These are phyloP conservation scores for Bruguiera hainesii DNA, from an alignment of 441 rosid genomes.

Conservation along the genomic window DNA sequence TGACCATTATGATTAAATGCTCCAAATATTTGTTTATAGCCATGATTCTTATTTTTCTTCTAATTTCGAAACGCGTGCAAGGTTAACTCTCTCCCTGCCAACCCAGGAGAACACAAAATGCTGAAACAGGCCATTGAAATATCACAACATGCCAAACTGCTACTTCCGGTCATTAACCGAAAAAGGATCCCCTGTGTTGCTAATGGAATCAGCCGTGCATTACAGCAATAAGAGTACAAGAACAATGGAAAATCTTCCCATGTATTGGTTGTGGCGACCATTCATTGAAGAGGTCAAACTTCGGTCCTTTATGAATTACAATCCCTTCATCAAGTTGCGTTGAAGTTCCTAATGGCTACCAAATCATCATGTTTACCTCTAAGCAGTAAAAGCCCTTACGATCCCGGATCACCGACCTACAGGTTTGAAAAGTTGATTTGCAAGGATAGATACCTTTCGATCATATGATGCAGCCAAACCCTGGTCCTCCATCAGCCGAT, in stretches of 20 bases:
- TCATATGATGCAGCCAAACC: conserved; percentile 42
- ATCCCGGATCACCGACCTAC: conserved; percentile 1
- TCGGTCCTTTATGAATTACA: conserved; percentile 8
- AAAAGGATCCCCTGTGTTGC: neutral
- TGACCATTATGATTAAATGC: no score
- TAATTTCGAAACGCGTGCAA: no score
- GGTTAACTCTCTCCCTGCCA: no score
- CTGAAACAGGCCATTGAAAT: neutral
- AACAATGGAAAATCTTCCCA: conserved; percentile 3
- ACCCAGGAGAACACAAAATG: neutral
- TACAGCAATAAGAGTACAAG: neutral
- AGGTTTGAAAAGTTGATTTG: conserved; percentile 21
- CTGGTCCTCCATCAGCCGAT: conserved; percentile 49
- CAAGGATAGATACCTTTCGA: conserved; percentile 27
- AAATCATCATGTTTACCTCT: conserved; percentile 9
- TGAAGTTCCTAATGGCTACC: neutral
- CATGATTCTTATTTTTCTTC: no score
- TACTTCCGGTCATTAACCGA: neutral
- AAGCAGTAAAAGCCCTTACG: conserved; percentile 6
- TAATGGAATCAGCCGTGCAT: conserved; percentile 13
- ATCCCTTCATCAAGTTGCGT: neutral
- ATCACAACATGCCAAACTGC: neutral
- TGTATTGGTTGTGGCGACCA: neutral
- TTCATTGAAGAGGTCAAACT: conserved; percentile 2
- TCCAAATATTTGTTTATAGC: no score